Percentiles rank a stretch among this genome's conserved stretches.
phyloP scores from a whole-genome alignment of 208 protist species.

The Borovskyia barvae region DNA sequence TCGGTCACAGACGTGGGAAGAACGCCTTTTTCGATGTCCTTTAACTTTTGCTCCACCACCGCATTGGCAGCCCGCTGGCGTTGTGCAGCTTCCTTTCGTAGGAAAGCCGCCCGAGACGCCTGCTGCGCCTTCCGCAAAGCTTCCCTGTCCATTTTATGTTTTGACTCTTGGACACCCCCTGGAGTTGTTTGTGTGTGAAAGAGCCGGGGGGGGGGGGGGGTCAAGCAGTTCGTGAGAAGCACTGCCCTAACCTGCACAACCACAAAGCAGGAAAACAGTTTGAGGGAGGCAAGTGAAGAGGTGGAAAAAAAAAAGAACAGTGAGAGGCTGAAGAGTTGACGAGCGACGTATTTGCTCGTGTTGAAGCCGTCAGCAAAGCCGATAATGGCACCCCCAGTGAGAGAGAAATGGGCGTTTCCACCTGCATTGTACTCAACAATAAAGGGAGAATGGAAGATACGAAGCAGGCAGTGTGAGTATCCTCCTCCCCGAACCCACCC shows the following conservation, averaged over 20 bases:
- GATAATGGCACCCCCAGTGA: no score
- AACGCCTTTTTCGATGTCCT: conserved; percentile 79
- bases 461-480: no score
- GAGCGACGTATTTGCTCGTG: no score
- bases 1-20: conserved; percentile 56
- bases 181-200: not conserved
- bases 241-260: no score
- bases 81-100: conserved; percentile 54
- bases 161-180: no score
- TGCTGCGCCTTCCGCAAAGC: conserved; percentile 51
- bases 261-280: not conserved
- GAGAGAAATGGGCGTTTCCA: no score
- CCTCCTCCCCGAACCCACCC: no score
- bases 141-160: conserved; percentile 80
- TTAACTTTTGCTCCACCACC: conserved; percentile 69
- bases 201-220: not conserved
- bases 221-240: not conserved
- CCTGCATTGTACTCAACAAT: no score
- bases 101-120: conserved; percentile 72
- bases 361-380: no score
- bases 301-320: not conserved
- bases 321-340: no score
- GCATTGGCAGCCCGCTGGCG: conserved; percentile 59
- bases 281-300: not conserved
- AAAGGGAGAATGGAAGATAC: no score